Conservation (phyloP, 148 eudicot species). For the Nepenthes mirabilis region DNA sequence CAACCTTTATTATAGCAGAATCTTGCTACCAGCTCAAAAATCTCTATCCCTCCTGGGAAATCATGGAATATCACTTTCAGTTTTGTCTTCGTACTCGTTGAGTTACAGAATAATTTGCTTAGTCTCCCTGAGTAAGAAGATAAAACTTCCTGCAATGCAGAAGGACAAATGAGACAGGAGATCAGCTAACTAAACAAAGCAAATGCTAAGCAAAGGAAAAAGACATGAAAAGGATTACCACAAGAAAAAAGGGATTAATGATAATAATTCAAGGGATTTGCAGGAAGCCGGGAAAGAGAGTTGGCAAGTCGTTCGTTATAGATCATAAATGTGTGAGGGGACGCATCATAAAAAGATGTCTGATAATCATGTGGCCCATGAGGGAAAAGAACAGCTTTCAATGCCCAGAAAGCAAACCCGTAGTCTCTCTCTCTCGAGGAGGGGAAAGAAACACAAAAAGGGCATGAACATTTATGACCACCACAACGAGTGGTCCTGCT, state of each 20-base stretch:
- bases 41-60: constrained; percentile 60
- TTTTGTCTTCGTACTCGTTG: constrained; percentile 9
- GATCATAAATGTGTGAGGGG: constrained; percentile 13
- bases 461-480: neutral
- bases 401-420: neutral
- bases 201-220: neutral
- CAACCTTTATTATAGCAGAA: constrained; percentile 63
- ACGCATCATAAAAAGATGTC: constrained; percentile 6
- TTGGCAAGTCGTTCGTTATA: constrained; percentile 19
- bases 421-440: too few species aligned
- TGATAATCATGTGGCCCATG: neutral
- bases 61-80: constrained; percentile 62
- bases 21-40: constrained; percentile 54
- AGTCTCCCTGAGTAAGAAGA: constrained; percentile 44
- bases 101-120: constrained; percentile 34
- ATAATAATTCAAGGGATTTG: neutral
- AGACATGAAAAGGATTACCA: constrained; percentile 1
- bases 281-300: constrained; percentile 5
- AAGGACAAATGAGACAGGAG: neutral
- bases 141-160: constrained; percentile 37
- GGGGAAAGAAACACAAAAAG: neutral
- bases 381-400: neutral
- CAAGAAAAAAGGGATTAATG: neutral
- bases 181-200: constrained; percentile 1
- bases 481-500: neutral